These are phyloP conservation scores for Suillus tomentosus DNA, from an alignment of 768 basidiomycete genomes.

Conservation along the genomic window DNA sequence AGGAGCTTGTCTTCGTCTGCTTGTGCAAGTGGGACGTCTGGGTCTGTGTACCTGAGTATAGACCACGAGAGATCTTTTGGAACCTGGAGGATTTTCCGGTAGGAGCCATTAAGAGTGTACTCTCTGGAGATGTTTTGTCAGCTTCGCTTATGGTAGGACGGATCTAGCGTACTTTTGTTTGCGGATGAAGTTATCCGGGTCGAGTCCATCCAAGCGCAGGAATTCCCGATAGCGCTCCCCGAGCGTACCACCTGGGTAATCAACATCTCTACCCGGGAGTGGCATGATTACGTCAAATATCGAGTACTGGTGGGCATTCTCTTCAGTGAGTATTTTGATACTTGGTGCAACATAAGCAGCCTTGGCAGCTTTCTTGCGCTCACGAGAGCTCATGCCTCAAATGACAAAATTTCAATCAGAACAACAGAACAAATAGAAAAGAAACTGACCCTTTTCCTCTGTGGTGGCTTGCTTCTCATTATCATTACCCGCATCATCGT, in stretches of 20 bases:
- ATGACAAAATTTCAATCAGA: slow-evolving; percentile 14
- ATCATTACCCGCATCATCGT: slow-evolving; percentile 34
- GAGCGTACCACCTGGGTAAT: slow-evolving; percentile 86
- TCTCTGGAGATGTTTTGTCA: slow-evolving; percentile 54
- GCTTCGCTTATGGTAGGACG: slow-evolving; percentile 8
- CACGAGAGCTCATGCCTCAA: slow-evolving; percentile 23
- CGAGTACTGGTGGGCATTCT: slow-evolving; percentile 76
- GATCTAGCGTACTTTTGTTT: slow-evolving; percentile 74
- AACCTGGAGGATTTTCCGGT: slow-evolving; percentile 86
- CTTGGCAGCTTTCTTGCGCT: slow-evolving; percentile 27
- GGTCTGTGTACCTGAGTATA: slow-evolving; percentile 87
- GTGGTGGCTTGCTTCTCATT: slow-evolving; percentile 32
- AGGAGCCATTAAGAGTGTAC: slow-evolving; percentile 90
- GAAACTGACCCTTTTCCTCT: slow-evolving; percentile 36
- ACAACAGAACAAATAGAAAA: slow-evolving; percentile 4
- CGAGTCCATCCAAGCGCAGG: slow-evolving; percentile 82
- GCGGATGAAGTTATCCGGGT: slow-evolving; percentile 85
- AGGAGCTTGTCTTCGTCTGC: slow-evolving; percentile 94
- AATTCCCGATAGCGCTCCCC: slow-evolving; percentile 86
- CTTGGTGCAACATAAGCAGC: slow-evolving; percentile 47
- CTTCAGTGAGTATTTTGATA: slow-evolving; percentile 77
- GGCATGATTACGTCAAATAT: slow-evolving; percentile 98
- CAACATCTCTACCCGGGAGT: slow-evolving; percentile 92
- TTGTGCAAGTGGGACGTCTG: slow-evolving; percentile 88
- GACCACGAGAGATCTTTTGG: slow-evolving; percentile 84